Evolutionary conservation across 2,329 filamentous ascomycete genomes (phyloP).

Genomic region (Neofusicoccum laricinum): DNA sequence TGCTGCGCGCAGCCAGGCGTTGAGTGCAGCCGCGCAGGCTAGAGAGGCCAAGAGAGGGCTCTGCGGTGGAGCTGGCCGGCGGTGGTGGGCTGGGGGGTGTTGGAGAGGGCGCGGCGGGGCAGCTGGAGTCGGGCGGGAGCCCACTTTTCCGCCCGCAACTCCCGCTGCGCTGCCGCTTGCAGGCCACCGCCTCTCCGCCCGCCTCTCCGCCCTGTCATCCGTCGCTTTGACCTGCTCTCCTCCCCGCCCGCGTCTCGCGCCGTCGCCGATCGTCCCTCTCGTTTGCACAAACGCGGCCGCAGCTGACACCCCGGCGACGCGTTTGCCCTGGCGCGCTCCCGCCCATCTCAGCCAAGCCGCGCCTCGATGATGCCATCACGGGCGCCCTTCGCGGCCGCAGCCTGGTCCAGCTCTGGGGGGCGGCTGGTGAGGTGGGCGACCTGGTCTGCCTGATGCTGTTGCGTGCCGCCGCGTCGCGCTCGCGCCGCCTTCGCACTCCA

Average conservation of each 20-base stretch:
- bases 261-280: neutral
- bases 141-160: neutral
- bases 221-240: neutral
- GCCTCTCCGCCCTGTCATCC: neutral
- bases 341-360: neutral
- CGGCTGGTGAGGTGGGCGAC: too few relatives aligned
- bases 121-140: neutral
- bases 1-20: conserved; percentile 5
- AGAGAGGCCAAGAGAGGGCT: neutral
- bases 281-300: conserved; percentile 1
- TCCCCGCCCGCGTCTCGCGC: neutral
- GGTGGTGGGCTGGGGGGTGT: neutral
- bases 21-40: neutral
- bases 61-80: neutral
- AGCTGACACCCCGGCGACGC: neutral
- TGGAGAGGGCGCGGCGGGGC: neutral
- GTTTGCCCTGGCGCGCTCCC: neutral
- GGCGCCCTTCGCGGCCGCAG: neutral
- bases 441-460: too few relatives aligned
- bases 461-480: too few relatives aligned
- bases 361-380: neutral
- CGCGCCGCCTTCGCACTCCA: too few relatives aligned
- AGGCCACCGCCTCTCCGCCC: neutral
- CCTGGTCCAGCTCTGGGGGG: too few relatives aligned
- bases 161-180: neutral